Base-by-base conservation (phyloP, 164 flowering plant genomes). In the Magnolia kwangsiensis region DNA sequence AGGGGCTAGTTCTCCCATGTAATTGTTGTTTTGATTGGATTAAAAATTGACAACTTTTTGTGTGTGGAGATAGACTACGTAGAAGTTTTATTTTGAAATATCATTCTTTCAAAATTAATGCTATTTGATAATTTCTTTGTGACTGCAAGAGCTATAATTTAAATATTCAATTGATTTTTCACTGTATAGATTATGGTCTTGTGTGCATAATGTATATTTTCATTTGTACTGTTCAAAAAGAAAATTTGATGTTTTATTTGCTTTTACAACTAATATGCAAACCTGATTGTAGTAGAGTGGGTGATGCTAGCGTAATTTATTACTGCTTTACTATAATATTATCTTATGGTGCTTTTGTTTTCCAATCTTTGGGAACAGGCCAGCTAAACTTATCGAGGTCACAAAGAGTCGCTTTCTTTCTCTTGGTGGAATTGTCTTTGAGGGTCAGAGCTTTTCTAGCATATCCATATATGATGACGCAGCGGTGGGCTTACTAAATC, bases 371-470 rank as follows among this genome's bases (percentile, higher is more conserved):
- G 67, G 68, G 72, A 75, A 50, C 85, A 95, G 99, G 83, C 99
- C 99, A 23, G 87, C 68, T 11, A 93, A 87, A 85, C 94, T 95
- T 75, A 82, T 95, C 76, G 96, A 95, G 75, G 75, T 88, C 24
- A 84, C 90, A 86, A 95, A 86, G 85, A 76, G 79, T 68, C 93
- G 94, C n/a, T 95, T 95, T 77, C 74, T 73, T 77, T 85, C 92
- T 63, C 91, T 90, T 64, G 99, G 98, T 74, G 99, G 99, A 78
- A 87, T 88, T 76, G 89, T 92, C 73, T 88, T 91, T n/a, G 99
- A 95, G 85, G 95, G 90, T 71, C 82, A 71, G 78, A 86, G 91
- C 75, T 84, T 92, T 61, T 88, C 98, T 74, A 82, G 80, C 79
- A 88, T 95, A 80, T 70, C 75, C 66, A 66, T 90, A 75, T 91